These are phyloP conservation scores for Astragalus glycyphyllos DNA, from an alignment of 306 rosid genomes.

Conservation along the genomic window DNA sequence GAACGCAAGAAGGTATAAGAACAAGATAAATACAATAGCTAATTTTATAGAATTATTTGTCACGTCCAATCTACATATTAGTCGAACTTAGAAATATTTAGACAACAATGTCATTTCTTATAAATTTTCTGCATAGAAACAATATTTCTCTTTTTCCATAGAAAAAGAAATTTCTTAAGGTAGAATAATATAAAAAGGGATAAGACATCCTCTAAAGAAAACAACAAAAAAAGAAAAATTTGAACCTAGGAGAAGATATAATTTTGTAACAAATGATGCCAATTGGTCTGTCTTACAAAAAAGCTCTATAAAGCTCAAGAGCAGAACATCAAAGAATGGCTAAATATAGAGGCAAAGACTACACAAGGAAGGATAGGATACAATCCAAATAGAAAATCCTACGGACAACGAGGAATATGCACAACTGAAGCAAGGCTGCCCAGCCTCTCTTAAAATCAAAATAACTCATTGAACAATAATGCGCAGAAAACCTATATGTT, in stretches of 20 bases:
- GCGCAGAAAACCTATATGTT: no score
- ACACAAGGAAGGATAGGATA: not conserved
- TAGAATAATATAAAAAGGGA: no score
- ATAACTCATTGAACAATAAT: no score
- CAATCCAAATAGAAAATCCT: not conserved
- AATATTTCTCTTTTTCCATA: no score
- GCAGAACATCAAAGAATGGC: not conserved
- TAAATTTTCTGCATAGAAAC: no score
- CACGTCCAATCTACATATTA: conserved; percentile 18
- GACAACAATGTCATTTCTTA: no score
- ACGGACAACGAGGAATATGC: not conserved
- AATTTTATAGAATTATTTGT: conserved; percentile 19
- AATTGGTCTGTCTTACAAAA: not conserved
- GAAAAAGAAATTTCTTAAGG: no score
- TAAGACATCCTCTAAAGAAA: no score
- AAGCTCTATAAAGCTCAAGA: not conserved
- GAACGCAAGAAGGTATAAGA: conserved; percentile 34
- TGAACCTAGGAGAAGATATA: not conserved
- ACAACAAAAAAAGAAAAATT: no score
- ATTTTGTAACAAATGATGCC: not conserved
- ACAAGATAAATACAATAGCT: conserved; percentile 8
- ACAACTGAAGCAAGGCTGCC: conserved; percentile 6
- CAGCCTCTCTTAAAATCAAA: not conserved
- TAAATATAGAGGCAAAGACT: not conserved
- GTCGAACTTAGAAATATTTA: not conserved